Conservation (phyloP, 495 filamentous ascomycete species). For the Aspergillus biplanus region DNA sequence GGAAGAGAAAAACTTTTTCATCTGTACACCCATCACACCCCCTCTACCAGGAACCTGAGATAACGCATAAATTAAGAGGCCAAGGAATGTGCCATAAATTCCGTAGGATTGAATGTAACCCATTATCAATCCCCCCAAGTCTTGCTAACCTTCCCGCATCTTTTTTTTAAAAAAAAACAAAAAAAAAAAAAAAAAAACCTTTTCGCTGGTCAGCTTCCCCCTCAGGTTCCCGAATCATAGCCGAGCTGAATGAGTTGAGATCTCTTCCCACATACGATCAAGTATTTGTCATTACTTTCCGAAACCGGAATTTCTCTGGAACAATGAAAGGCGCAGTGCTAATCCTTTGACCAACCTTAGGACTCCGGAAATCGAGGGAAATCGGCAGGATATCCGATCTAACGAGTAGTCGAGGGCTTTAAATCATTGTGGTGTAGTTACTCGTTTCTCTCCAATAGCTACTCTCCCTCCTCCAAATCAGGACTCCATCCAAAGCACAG, state of each 20-base stretch:
- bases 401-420: not conserved
- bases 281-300: not conserved
- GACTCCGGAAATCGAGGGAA: not conserved
- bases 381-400: not conserved
- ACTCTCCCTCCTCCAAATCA: not conserved
- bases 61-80: slow-evolving; percentile 14
- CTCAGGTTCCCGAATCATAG: not conserved
- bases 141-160: not conserved
- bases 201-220: too few relatives aligned
- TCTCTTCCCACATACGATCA: not conserved
- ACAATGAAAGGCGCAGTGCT: not conserved
- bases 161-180: not conserved
- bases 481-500: not conserved
- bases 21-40: slow-evolving; percentile 4
- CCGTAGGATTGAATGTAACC: not conserved
- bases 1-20: not conserved
- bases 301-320: not conserved
- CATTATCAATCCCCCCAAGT: not conserved
- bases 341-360: not conserved
- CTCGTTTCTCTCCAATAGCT: not conserved
- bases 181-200: not conserved
- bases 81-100: slow-evolving; percentile 5
- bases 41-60: slow-evolving; percentile 11
- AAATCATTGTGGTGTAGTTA: not conserved
- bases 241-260: not conserved